Conservation (phyloP, 345 rosid species). For the Hibiscus mutabilis region DNA sequence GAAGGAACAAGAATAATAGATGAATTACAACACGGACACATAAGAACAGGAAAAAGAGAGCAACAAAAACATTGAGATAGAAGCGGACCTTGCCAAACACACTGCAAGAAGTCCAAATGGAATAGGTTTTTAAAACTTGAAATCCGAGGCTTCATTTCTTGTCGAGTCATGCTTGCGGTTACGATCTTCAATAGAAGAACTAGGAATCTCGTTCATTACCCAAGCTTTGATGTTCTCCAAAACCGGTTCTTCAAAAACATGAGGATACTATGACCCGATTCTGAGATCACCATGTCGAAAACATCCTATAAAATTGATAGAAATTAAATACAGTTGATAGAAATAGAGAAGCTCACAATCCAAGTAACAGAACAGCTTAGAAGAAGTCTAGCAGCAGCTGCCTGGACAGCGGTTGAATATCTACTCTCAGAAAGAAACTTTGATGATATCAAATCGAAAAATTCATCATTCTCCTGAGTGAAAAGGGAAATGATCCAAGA, state of each 20-base stretch:
- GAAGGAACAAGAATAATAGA: not conserved
- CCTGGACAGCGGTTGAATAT: conserved; percentile 67
- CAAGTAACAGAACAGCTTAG: conserved; percentile 73
- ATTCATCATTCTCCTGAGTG: conserved; percentile 90
- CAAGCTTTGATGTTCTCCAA: conserved; percentile 72
- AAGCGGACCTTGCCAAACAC: conserved; percentile 65
- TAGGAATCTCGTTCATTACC: conserved; percentile 74
- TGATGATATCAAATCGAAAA: conserved; percentile 84
- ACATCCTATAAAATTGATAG: not conserved
- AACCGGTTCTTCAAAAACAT: conserved; percentile 78
- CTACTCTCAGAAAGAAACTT: conserved; percentile 72
- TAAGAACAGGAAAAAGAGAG: conserved; percentile 11
- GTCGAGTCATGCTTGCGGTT: conserved; percentile 32
- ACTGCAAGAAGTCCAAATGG: conserved; percentile 88
- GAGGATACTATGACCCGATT: conserved; percentile 56
- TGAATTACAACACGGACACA: not conserved
- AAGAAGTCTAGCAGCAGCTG: conserved; percentile 83
- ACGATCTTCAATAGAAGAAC: conserved; percentile 48
- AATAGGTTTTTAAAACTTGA: conserved; percentile 80
- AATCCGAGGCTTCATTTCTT: conserved; percentile 60
- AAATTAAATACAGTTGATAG: conserved; percentile 5
- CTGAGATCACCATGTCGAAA: conserved; percentile 9
- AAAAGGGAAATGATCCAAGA: conserved; percentile 1
- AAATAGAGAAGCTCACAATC: conserved; percentile 37
- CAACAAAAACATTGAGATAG: not conserved